Conservation (phyloP, 371 early-diverging fungal species). For the Mortierella sp. region DNA sequence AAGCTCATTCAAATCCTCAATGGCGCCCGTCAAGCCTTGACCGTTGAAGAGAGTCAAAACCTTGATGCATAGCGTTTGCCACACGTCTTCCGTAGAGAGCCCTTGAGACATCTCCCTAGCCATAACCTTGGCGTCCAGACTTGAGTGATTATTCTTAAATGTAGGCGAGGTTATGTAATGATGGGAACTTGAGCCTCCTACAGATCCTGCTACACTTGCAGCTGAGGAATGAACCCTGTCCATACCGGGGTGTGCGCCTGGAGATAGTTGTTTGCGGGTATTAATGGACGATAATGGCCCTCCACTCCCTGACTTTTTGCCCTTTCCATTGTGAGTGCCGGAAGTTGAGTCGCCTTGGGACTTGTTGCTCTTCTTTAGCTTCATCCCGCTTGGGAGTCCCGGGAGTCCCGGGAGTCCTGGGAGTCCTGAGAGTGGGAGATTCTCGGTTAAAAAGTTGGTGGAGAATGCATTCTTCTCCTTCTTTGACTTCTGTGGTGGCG, state of each 20-base stretch:
- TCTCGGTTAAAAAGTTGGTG: slow-evolving; percentile 41
- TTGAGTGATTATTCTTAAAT: slow-evolving; percentile 49
- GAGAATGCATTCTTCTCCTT: slow-evolving; percentile 46
- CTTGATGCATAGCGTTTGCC: slow-evolving; percentile 78
- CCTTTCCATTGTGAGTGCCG: slow-evolving; percentile 18
- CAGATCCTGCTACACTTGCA: slow-evolving; percentile 35
- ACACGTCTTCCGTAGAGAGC: slow-evolving; percentile 67
- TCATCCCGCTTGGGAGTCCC: slow-evolving; percentile 19
- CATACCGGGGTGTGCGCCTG: slow-evolving; percentile 13
- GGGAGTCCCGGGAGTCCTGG: background rate
- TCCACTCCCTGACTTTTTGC: slow-evolving; percentile 35
- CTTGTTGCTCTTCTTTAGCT: slow-evolving; percentile 34
- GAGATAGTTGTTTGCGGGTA: slow-evolving; percentile 41
- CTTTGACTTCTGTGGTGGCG: slow-evolving; percentile 28
- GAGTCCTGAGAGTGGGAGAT: slow-evolving; percentile 8
- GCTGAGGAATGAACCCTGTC: slow-evolving; percentile 35
- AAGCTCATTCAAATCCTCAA: slow-evolving; percentile 86
- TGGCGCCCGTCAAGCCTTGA: slow-evolving; percentile 80
- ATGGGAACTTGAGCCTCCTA: slow-evolving; percentile 18
- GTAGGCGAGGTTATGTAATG: slow-evolving; percentile 54
- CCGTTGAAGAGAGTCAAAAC: slow-evolving; percentile 90
- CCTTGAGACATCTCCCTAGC: slow-evolving; percentile 64
- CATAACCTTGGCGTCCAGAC: slow-evolving; percentile 73
- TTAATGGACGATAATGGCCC: slow-evolving; percentile 39
- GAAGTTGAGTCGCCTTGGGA: slow-evolving; percentile 35